A percentile compares a stretch with the other conserved stretches of the same genome.
phyloP scores from a whole-genome alignment of 2,329 filamentous ascomycete genomes.

The Alternaria triticina region DNA sequence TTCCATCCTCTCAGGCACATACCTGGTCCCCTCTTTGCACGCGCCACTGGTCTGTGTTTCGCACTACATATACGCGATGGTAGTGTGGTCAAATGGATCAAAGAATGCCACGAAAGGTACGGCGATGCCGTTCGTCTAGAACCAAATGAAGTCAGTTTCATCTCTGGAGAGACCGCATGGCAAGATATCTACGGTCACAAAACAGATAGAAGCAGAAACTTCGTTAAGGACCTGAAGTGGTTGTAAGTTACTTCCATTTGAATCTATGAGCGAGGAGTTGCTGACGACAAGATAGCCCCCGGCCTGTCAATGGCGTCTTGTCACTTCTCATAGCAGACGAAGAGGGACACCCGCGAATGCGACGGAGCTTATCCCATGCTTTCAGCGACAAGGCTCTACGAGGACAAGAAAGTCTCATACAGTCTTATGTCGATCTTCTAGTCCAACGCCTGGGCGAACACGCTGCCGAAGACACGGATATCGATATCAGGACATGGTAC shows the following conservation, averaged over 20 bases:
- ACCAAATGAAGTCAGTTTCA: slow-evolving; percentile 54
- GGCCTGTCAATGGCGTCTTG: slow-evolving; percentile 36
- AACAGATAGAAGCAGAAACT: slow-evolving; percentile 44
- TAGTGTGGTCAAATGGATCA: slow-evolving; percentile 29
- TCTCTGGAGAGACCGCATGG: slow-evolving; percentile 51
- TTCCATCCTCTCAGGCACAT: slow-evolving; percentile 54
- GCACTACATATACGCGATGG: slow-evolving; percentile 35
- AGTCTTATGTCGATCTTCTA: slow-evolving; percentile 49
- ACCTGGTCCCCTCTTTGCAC: slow-evolving; percentile 50
- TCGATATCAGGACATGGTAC: slow-evolving; percentile 41
- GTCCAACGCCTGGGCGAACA: slow-evolving; percentile 42
- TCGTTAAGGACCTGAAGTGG: slow-evolving; percentile 48
- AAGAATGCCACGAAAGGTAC: slow-evolving; percentile 48
- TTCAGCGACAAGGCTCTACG: slow-evolving; percentile 53
- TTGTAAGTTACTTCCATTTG: slow-evolving; percentile 20
- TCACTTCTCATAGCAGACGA: slow-evolving; percentile 38
- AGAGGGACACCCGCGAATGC: slow-evolving; percentile 41
- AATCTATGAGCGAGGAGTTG: background rate
- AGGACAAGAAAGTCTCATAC: slow-evolving; percentile 50
- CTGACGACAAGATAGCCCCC: slow-evolving; percentile 8
- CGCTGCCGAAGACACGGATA: slow-evolving; percentile 4
- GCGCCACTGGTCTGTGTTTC: slow-evolving; percentile 44
- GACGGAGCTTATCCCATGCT: slow-evolving; percentile 49
- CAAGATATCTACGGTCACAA: slow-evolving; percentile 53
- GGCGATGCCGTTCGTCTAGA: slow-evolving; percentile 52